These are phyloP conservation scores for Paecilomyces formosus DNA, from an alignment of 2,329 filamentous ascomycete species.

Conservation along the genomic window DNA sequence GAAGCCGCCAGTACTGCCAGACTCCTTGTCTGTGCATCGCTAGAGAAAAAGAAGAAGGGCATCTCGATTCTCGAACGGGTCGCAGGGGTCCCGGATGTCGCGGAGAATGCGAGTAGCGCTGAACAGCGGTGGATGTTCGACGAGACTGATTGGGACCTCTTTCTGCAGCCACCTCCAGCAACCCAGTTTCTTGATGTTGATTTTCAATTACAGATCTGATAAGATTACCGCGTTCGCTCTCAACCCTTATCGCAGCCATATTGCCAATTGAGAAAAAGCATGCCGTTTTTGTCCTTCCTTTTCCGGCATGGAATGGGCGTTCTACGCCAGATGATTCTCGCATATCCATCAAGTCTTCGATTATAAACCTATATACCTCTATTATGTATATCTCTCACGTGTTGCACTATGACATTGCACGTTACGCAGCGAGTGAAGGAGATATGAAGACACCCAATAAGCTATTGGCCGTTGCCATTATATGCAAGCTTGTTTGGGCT, in stretches of 20 bases:
- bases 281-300: no score
- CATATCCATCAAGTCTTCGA: no score
- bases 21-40: constrained; percentile 14
- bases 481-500: constrained; percentile 23
- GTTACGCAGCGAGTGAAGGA: no score
- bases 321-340: no score
- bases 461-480: constrained; percentile 12
- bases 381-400: no score
- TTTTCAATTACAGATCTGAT: background rate
- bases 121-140: background rate
- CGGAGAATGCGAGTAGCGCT: background rate
- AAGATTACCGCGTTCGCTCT: no score
- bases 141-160: background rate
- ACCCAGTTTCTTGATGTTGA: background rate
- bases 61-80: constrained; percentile 11
- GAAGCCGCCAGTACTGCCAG: constrained; percentile 24
- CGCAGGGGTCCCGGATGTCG: background rate
- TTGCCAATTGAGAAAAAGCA: background rate
- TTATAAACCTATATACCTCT: no score
- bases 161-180: background rate
- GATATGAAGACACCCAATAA: no score
- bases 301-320: no score
- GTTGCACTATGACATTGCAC: no score
- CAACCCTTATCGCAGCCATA: background rate
- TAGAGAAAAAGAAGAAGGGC: constrained; percentile 17